Evolutionary conservation across 768 basidiomycete species (phyloP), one percentile per base, ranked within the genome.

Genomic region (Trametes cingulata): DNA sequence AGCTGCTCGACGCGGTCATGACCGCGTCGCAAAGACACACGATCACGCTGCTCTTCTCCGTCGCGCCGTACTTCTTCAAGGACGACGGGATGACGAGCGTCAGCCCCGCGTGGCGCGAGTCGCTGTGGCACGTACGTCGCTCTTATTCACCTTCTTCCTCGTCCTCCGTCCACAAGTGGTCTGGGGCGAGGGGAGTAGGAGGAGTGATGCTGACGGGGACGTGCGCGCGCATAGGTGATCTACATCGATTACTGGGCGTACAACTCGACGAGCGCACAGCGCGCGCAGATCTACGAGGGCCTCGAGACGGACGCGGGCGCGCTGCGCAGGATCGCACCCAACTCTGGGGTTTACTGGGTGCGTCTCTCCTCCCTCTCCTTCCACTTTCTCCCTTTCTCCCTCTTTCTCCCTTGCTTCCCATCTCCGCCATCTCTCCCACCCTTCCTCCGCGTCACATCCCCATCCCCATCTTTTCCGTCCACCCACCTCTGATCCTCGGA

Each of bases 81-180:
- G 54, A 35, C 22, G 54, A 46, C 42, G 54, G 43, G 35, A 1
- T 29, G 42, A 46, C 54, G 5, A 56, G 54, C 35, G 43, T 56
- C n/a, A 56, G 27, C 15, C 54, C 43, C 1, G 54, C 46, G 12
- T 56, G 54, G 54, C 42, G 54, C 13, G 33, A 36, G 6, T 25
- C 54, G 2, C 19, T 56, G 6, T 56, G 54, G 54, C 54, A 56
- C 19, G 54, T 56, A 4, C 42, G 54, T 36, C 42, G 13, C 40
- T 15, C 24, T 41, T 12, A 10, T 9, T 1, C 24, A 12, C 52
- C 9, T 17, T 4, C 13, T 35, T 13, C 25, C 5, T 27, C 19
- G 15, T 36, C 25, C 24, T n/a, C 52, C 9, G 4, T 45, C 20
- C 17, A 7, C 42, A n/a, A n/a, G n/a, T n/a, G n/a, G n/a, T n/a